phyloP scores from a whole-genome alignment of 2,329 filamentous ascomycete genomes.

The Lithohypha guttulata region DNA sequence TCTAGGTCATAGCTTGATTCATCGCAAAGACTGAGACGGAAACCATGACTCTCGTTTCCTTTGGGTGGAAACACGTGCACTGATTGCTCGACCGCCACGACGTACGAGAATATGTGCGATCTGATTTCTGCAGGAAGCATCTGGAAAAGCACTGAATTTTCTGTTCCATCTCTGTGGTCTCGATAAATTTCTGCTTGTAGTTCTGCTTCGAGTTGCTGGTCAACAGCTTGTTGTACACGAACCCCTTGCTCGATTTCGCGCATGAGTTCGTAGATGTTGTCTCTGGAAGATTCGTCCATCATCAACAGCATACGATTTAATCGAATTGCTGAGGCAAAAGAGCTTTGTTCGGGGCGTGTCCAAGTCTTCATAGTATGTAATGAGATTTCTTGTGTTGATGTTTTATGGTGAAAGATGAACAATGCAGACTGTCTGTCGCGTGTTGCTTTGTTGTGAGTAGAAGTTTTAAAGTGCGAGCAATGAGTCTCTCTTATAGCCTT shows the following conservation, averaged over 20 bases:
- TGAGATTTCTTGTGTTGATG: too few relatives aligned
- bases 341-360: neutral
- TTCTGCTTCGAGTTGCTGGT: constrained; percentile 4
- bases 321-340: neutral
- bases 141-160: constrained; percentile 1
- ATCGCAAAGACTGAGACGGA: constrained; percentile 6
- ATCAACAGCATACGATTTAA: neutral
- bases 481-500: too few relatives aligned
- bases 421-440: too few relatives aligned
- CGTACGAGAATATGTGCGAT: constrained; percentile 2
- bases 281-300: constrained; percentile 1
- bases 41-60: constrained; percentile 7
- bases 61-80: constrained; percentile 8
- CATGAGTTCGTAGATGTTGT: neutral
- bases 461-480: too few relatives aligned
- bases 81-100: constrained; percentile 3
- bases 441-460: too few relatives aligned
- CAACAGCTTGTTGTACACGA: constrained; percentile 2
- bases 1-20: constrained; percentile 5
- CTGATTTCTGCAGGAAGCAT: constrained; percentile 8
- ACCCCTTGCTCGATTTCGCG: constrained; percentile 1
- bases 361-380: too few relatives aligned
- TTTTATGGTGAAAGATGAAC: too few relatives aligned
- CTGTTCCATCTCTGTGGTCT: constrained; percentile 1
- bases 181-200: constrained; percentile 1